Evolutionary conservation across 805 yeast species (phyloP).

Genomic region (Metschnikowia colocasiae): DNA sequence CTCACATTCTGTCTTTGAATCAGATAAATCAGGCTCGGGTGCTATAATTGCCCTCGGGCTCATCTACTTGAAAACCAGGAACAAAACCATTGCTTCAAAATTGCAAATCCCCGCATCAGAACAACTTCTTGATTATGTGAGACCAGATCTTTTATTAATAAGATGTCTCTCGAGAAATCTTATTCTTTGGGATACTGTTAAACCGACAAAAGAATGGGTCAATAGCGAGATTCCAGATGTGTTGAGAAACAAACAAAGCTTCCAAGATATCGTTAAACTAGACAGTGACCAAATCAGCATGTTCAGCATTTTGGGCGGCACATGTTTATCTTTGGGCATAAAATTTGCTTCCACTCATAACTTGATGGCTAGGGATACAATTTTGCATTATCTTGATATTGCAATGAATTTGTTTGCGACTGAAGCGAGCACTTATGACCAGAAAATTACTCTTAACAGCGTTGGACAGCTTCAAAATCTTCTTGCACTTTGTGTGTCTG

Average conservation of each 20-base stretch:
- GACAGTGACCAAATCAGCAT: slow-evolving; percentile 61
- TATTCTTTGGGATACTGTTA: slow-evolving; percentile 70
- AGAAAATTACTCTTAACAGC: slow-evolving; percentile 50
- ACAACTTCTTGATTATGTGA: slow-evolving; percentile 59
- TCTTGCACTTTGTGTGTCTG: slow-evolving; percentile 59
- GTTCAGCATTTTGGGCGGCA: slow-evolving; percentile 69
- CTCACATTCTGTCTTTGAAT: slow-evolving; percentile 53
- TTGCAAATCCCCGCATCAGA: slow-evolving; percentile 57
- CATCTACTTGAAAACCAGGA: slow-evolving; percentile 66
- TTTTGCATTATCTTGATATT: slow-evolving; percentile 53
- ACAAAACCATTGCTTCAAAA: slow-evolving; percentile 56
- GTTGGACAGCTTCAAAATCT: slow-evolving; percentile 55
- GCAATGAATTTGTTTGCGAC: slow-evolving; percentile 42
- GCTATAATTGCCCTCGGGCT: slow-evolving; percentile 73
- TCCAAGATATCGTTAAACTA: slow-evolving; percentile 23
- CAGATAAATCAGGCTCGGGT: slow-evolving; percentile 67
- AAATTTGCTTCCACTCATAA: slow-evolving; percentile 71
- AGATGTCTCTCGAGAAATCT: slow-evolving; percentile 61
- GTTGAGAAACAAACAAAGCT: slow-evolving; percentile 30
- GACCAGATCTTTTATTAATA: slow-evolving; percentile 75
- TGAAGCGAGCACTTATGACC: slow-evolving; percentile 52
- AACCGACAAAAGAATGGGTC: slow-evolving; percentile 51
- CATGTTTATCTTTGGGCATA: slow-evolving; percentile 69
- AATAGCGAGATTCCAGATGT: slow-evolving; percentile 51
- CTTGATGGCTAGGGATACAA: slow-evolving; percentile 47